Base-by-base conservation (phyloP, 306 rosid species). In the Senna siamea region DNA sequence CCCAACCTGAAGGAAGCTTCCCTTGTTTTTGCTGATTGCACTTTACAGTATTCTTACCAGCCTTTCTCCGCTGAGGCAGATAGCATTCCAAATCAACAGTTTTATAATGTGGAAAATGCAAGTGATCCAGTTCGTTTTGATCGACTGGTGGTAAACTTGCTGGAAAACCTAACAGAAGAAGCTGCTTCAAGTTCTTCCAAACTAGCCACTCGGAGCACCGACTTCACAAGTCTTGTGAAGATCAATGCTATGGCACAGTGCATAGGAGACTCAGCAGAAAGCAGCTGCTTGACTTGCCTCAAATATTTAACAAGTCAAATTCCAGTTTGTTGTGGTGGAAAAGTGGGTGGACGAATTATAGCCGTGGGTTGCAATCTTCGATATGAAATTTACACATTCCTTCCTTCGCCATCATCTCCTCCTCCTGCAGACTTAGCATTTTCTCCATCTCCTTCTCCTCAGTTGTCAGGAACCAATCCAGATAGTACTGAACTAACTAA, bases 221-320 rank as follows among this genome's bases (percentile, higher is more conserved):
- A 12, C 38, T 23, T 41, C 69, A 72, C 71, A 5, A 57, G 46
- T 43, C 18, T 15, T 30, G 9, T 2, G 6, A 17, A 61, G 43
- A 26, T 82, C 32, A 53, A 77, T 62, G 73, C 69, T 61, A 40
- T 68, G 79, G 30, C 46, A 7, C 74, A 77, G 76, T 78, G 85
- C 74, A 54, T 65, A 23, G 66, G 76, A 61, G 57, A 61, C 70
- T 47, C 51, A 19, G 22, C 69, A 4, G 70, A 54, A 47, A 73
- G 35, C 48, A 54, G 28, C 64, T 77, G 82, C 79, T 60, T 67
- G 32, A 73, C n/a, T 60, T 81, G 82, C 76, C 70, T 81, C 60
- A 55, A 68, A 37, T 18, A 37, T 32, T 47, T 77, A 32, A 56
- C 46, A 11, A 66, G 54, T 52, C 48, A 43, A 48, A 43, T 72